These are phyloP conservation scores for Coniella vitis DNA, from an alignment of 2,329 filamentous ascomycete genomes.

Conservation along the genomic window DNA sequence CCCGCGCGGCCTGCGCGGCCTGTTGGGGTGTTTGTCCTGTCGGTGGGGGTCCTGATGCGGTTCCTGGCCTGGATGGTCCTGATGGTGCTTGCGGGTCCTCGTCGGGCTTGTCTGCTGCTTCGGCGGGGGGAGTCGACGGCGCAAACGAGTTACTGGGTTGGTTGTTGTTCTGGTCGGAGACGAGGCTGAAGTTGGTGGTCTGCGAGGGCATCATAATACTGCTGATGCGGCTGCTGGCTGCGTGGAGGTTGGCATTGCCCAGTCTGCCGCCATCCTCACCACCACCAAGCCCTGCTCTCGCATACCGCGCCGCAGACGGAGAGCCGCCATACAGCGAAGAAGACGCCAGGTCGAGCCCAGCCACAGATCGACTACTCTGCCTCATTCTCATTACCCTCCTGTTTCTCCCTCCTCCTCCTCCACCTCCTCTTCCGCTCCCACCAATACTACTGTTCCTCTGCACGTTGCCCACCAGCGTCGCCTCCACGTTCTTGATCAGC, in stretches of 20 bases:
- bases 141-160: background rate
- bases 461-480: conserved; percentile 6
- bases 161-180: background rate
- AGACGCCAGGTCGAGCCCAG: no score
- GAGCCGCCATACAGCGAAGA: no score
- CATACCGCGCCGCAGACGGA: no score
- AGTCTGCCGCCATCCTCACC: background rate
- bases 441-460: conserved; percentile 1
- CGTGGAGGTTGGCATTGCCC: background rate
- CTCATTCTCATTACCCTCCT: background rate
- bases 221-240: background rate
- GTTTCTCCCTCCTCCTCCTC: background rate
- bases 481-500: conserved; percentile 16
- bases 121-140: background rate
- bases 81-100: background rate
- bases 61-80: no score
- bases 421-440: background rate
- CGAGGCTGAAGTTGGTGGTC: conserved; percentile 1
- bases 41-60: no score
- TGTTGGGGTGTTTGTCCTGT: no score
- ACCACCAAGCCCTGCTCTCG: no score
- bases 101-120: background rate
- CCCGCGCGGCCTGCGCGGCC: background rate
- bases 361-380: background rate
- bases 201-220: background rate